Evolutionary conservation across 768 basidiomycete species (phyloP).

Genomic region (Gymnopilus dilepis): DNA sequence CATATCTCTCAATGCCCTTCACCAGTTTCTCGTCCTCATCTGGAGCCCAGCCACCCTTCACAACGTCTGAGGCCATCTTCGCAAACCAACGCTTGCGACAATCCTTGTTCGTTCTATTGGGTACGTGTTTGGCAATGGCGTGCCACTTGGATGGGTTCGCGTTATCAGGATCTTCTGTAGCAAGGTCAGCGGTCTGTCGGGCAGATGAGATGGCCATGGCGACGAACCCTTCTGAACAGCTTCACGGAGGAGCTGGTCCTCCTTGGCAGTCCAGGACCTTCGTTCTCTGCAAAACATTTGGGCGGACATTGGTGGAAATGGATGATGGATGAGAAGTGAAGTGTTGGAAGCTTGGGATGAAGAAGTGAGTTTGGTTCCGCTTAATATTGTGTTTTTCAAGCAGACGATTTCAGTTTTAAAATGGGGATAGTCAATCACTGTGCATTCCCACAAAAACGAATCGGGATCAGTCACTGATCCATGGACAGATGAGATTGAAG

Average conservation of each 20-base stretch:
- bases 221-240: slow-evolving; percentile 53
- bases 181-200: slow-evolving; percentile 17
- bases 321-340: slow-evolving; percentile 15
- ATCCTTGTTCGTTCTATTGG: slow-evolving; percentile 67
- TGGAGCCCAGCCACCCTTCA: slow-evolving; percentile 65
- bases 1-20: slow-evolving; percentile 59
- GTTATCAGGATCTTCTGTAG: slow-evolving; percentile 59
- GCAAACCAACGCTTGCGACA: slow-evolving; percentile 69
- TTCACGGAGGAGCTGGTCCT: slow-evolving; percentile 57
- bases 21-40: slow-evolving; percentile 65
- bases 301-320: slow-evolving; percentile 20
- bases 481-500: slow-evolving; percentile 32
- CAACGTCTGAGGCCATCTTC: slow-evolving; percentile 66
- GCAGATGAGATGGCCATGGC: neutral
- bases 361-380: slow-evolving; percentile 33
- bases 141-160: slow-evolving; percentile 66
- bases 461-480: slow-evolving; percentile 37
- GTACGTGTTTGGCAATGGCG: slow-evolving; percentile 65
- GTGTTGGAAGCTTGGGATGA: slow-evolving; percentile 30
- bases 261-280: slow-evolving; percentile 56
- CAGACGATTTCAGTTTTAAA: slow-evolving; percentile 25
- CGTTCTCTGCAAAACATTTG: slow-evolving; percentile 52
- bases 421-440: slow-evolving; percentile 34
- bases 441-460: slow-evolving; percentile 35
- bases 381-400: slow-evolving; percentile 32